Evolutionary conservation across 768 basidiomycete genomes (phyloP), one percentile per base, ranked within the genome.

Genomic region (Auriscalpium vulgare): DNA sequence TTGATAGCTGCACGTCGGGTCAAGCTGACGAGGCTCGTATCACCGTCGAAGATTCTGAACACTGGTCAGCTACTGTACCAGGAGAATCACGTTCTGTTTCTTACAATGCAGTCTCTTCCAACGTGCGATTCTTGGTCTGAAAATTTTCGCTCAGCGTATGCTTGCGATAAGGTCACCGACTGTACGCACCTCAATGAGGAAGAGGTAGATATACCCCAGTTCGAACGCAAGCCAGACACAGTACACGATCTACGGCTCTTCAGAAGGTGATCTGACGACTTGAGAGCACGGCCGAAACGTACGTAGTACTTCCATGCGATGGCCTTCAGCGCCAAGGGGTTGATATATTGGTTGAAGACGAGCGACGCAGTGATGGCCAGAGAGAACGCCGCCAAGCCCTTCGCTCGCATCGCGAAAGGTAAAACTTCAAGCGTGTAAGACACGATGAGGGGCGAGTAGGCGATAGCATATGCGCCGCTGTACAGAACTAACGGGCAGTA

Each of bases 281-380:
- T n/a, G 4, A 43, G 10, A 16, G 23, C 13, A 13, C 29, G n/a
- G 7, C 13, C 35, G 14, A 36, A 46, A n/a, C 72, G 63, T 37
- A 73, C 70, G 58, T 76, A 76, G 68, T 75, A 78, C 61, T 76
- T 76, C 77, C 78, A 80, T 23, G 67, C 69, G 48, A 79, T 60
- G 8, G 65, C 66, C 10, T 57, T 58, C 17, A 75, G 64, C 14
- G 75, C 75, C 50, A 77, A 71, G 4, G 75, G 75, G 65, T 76
- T 77, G 58, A 74, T 69, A 50, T 71, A 72, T 65, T 76, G 75
- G 65, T 77, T 77, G 65, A 81, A 76, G 61, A 81, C 75, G 37
- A 78, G 67, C 14, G 77, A 65, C 53, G 74, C 65, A 13, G 76
- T 75, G 53, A 76, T 67, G 29, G 70, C 62, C 62, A 78, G 76